Evolutionary conservation across 495 filamentous ascomycete species (phyloP).

Genomic region (Parathielavia appendiculata): DNA sequence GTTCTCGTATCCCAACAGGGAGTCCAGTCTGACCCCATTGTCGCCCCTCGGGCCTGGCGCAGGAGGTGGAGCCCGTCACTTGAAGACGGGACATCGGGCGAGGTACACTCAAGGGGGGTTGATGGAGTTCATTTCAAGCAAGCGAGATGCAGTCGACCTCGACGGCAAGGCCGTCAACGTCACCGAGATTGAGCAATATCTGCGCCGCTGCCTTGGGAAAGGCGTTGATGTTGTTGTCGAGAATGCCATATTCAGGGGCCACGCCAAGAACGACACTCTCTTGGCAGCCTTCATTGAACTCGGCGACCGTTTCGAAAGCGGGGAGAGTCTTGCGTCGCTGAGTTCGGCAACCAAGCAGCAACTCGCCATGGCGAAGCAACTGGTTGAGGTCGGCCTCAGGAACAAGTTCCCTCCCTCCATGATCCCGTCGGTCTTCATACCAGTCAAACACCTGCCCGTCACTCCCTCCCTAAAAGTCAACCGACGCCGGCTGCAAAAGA

Average conservation of each 20-base stretch:
- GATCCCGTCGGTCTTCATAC: slow-evolving; percentile 41
- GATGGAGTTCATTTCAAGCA: slow-evolving; percentile 41
- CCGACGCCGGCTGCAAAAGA: slow-evolving; percentile 37
- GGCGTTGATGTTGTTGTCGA: slow-evolving; percentile 45
- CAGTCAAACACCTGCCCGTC: slow-evolving; percentile 40
- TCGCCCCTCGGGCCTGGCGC: slow-evolving; percentile 20
- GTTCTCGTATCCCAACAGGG: slow-evolving; percentile 30
- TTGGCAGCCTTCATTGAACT: slow-evolving; percentile 45
- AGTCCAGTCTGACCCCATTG: slow-evolving; percentile 27
- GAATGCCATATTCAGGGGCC: slow-evolving; percentile 37
- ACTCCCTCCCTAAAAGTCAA: slow-evolving; percentile 43
- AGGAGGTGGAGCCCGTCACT: slow-evolving; percentile 24
- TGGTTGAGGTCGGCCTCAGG: slow-evolving; percentile 35
- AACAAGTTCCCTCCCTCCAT: slow-evolving; percentile 32
- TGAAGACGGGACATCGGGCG: slow-evolving; percentile 43
- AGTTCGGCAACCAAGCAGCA: slow-evolving; percentile 34
- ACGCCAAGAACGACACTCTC: slow-evolving; percentile 27
- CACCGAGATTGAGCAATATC: slow-evolving; percentile 39
- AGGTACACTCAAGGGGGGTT: slow-evolving; percentile 42
- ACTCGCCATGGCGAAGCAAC: slow-evolving; percentile 36
- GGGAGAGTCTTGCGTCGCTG: slow-evolving; percentile 31
- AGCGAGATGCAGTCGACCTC: slow-evolving; percentile 28
- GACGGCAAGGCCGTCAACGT: slow-evolving; percentile 34
- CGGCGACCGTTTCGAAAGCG: slow-evolving; percentile 35
- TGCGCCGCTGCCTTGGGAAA: slow-evolving; percentile 43